Base-by-base conservation (phyloP, 75 land plant species). In the Larix kaempferi region DNA sequence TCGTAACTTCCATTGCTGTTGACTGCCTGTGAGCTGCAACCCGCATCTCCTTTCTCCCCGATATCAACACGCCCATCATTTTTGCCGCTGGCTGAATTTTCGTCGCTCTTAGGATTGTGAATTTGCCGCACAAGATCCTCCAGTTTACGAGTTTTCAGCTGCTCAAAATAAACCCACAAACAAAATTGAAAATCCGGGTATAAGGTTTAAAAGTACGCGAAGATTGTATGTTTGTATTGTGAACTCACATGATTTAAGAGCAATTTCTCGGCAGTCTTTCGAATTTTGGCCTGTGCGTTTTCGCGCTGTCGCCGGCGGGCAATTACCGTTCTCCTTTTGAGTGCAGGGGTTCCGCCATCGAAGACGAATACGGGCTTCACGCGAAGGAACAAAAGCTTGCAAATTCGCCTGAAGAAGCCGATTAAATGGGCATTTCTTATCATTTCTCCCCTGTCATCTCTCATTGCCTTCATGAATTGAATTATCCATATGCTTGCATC, bases 401-500 rank as follows among this genome's bases (percentile, higher is more conserved):
- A 98, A 65, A 98, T 95, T n/a, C 99, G 88, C 0, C 99, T 88
- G 76, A 98, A 98, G 82, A 98, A 98, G 0, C 99, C 99, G 15
- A 98, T 66, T 61, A 98, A 65, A 82, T 98, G 99, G 27, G 98
- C 98, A 78, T 98, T 95, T 19, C 92, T 80, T 15, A 95, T 83
- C 98, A 98, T 95, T 78, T 98, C 99, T 17, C 99, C 99, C 76
- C 81, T 88, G 62, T 98, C 99, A 78, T 98, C 99, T 54, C 99
- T 80, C 99, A 98, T 98, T 52, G 99, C 99, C 80, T 95, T 98
- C 89, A 98, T 91, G 78, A 98, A 98, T 81, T 98, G 99, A n/a
- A 98, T 77, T 78, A 98, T 93, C 99, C 99, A 98, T 78, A 98
- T 98, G 84, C 99, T 98, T 58, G 99, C 99, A 86, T 98, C 99